A percentile compares a stretch with the other conserved stretches of the same genome.
phyloP scores from a whole-genome alignment of 2,329 filamentous ascomycete species.

The Cercospora citrullina region DNA sequence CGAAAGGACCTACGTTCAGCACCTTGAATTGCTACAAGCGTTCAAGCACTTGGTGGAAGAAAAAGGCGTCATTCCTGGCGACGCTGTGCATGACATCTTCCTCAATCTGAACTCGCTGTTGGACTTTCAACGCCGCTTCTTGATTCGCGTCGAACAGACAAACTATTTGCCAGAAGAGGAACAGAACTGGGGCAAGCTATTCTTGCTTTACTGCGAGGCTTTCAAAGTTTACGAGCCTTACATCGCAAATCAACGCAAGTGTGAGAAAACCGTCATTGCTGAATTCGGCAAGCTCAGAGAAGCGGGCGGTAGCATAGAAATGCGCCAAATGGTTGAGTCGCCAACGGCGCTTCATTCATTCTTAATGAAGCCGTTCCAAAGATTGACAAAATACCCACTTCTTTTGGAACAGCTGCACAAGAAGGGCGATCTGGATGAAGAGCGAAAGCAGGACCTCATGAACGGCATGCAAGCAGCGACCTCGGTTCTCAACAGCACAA shows the following conservation, averaged over 20 bases:
- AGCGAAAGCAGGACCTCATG: conserved; percentile 69
- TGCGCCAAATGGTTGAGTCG: conserved; percentile 76
- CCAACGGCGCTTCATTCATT: conserved; percentile 89
- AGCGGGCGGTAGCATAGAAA: conserved; percentile 63
- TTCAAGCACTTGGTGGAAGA: conserved; percentile 89
- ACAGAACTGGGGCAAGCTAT: conserved; percentile 95
- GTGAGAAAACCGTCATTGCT: conserved; percentile 77
- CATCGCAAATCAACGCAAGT: conserved; percentile 93
- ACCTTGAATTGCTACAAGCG: conserved; percentile 89
- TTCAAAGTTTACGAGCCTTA: conserved; percentile 96
- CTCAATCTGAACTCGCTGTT: conserved; percentile 92
- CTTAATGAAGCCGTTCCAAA: conserved; percentile 92
- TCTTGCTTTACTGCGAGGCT: conserved; percentile 77
- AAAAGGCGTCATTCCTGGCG: conserved; percentile 82
- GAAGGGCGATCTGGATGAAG: conserved; percentile 72
- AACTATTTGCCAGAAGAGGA: conserved; percentile 74
- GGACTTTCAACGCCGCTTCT: conserved; percentile 90
- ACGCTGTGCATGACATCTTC: conserved; percentile 91
- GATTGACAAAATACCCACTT: conserved; percentile 90
- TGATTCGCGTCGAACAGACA: conserved; percentile 94
- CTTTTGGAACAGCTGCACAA: conserved; percentile 85
- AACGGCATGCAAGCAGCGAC: conserved; percentile 79
- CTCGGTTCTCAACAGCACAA: conserved; percentile 78
- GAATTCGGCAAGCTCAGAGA: conserved; percentile 83
- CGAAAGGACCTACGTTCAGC: conserved; percentile 96